phyloP scores from a whole-genome alignment of 2,329 filamentous ascomycete genomes.

The Blastomyces parvus region DNA sequence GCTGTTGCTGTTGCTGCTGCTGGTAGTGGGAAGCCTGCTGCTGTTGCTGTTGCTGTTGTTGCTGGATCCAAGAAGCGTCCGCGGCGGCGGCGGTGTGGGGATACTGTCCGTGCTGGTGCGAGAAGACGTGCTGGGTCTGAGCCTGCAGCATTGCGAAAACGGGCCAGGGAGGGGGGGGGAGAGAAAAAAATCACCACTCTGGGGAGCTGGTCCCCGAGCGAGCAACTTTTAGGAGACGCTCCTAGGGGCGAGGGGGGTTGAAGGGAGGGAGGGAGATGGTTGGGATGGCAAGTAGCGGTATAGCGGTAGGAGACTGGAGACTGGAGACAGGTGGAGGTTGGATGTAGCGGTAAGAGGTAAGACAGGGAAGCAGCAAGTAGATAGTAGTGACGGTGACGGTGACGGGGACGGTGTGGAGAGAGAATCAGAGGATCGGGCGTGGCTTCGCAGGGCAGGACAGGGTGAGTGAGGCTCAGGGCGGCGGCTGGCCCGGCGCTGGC shows the following conservation, averaged over 20 bases:
- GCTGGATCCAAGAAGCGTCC: slow-evolving; percentile 37
- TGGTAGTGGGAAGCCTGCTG: slow-evolving; percentile 28
- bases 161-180: slow-evolving; percentile 4
- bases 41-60: slow-evolving; percentile 29
- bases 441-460: neutral
- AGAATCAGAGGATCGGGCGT: neutral
- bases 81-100: slow-evolving; percentile 34
- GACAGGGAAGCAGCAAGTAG: neutral
- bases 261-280: neutral
- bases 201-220: slow-evolving; percentile 5
- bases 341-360: neutral
- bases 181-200: slow-evolving; percentile 1
- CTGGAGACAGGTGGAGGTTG: no score
- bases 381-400: neutral
- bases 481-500: neutral
- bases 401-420: neutral
- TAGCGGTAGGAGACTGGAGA: no score
- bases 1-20: slow-evolving; percentile 36
- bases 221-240: neutral
- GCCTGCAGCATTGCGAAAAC: slow-evolving; percentile 38
- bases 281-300: neutral
- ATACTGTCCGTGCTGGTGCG: slow-evolving; percentile 47
- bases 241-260: neutral
- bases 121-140: slow-evolving; percentile 53
- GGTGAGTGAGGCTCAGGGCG: neutral